A percentile compares a stretch with the other conserved stretches of the same genome.
phyloP scores from a whole-genome alignment of 2,329 filamentous ascomycete species.

The Ophiostoma triangulosporum region DNA sequence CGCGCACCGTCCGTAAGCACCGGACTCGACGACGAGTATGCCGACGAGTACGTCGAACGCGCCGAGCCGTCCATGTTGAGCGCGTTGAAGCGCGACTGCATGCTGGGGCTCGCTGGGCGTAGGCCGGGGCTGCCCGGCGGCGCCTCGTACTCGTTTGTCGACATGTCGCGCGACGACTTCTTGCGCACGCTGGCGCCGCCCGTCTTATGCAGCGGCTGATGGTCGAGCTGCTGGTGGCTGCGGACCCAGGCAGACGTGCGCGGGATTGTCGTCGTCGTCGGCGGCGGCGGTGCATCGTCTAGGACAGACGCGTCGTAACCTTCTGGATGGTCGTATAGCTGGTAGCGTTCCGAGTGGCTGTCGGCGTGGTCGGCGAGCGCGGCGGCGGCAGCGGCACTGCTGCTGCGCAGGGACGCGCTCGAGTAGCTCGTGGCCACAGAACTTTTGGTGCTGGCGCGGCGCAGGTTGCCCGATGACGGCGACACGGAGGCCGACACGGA shows the following conservation, averaged over 20 bases:
- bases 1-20: slow-evolving; percentile 8
- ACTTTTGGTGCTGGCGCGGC: slow-evolving; percentile 10
- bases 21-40: slow-evolving; percentile 6
- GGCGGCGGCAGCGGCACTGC: not conserved
- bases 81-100: slow-evolving; percentile 14
- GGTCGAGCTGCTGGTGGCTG: slow-evolving; percentile 8
- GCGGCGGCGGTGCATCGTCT: not conserved
- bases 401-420: not conserved
- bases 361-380: not conserved
- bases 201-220: not conserved
- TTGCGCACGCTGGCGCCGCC: not conserved
- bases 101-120: slow-evolving; percentile 2
- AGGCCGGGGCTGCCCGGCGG: not conserved
- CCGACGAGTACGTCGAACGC: not conserved
- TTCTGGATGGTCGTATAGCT: slow-evolving; percentile 7
- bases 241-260: slow-evolving; percentile 14
- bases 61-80: slow-evolving; percentile 10
- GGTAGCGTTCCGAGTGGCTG: slow-evolving; percentile 4
- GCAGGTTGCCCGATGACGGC: not conserved
- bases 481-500: no score
- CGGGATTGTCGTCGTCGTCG: slow-evolving; percentile 4
- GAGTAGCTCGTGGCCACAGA: slow-evolving; percentile 6
- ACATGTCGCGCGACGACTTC: slow-evolving; percentile 9
- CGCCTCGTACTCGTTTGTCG: slow-evolving; percentile 8
- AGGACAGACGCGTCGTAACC: not conserved